Base-by-base conservation (phyloP, 306 rosid genomes). In the Rosa multiflora region DNA sequence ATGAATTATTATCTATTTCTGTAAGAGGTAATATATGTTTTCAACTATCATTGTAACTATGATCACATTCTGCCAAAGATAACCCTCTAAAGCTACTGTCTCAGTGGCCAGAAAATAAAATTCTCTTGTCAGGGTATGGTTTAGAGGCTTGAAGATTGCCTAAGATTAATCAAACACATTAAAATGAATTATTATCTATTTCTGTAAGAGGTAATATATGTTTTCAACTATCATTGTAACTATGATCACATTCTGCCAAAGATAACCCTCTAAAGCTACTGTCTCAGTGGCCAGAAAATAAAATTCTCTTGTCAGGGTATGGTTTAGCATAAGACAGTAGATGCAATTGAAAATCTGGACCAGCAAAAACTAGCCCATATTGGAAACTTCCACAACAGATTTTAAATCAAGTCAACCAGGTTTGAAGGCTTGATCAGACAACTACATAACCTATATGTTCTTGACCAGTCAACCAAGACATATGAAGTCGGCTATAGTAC, bases 101-200 rank as follows among this genome's bases (percentile, higher is more conserved):
- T 3, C 12, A 37, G 23, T 12, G 17, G 68, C 20, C 39, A 2
- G 4, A 67, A 37, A 63, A 39, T 6, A 0, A 18, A 35, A 15
- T 15, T 67, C 13, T 66, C 21, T 18, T 21, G 43, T 40, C 17
- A 58, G 55, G 14, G 51, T n/a, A n/a, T n/a, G n/a, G n/a, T 94
- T 94, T 56, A 92, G 90, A 43, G 90, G 85, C 90, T 92, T 89
- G 46, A 85, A 84, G 76, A 79, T 89, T 76, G 91, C 90, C 99
- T 91, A 66, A 74, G 81, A 42, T 79, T 76, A 68, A 79, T 77
- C 74, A 79, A 67, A 67, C 59, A 64, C 6, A 51, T 35, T 49
- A 49, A 40, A 40, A 78, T 83, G 66, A 56, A 73, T n/a, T 51
- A 17, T 42, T 0, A 5, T 21, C 51, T 72, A 75, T 62, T 61